Evolutionary conservation across 1,284 basidiomycete genomes (phyloP).

Genomic region (Violaceomyces palustris): DNA sequence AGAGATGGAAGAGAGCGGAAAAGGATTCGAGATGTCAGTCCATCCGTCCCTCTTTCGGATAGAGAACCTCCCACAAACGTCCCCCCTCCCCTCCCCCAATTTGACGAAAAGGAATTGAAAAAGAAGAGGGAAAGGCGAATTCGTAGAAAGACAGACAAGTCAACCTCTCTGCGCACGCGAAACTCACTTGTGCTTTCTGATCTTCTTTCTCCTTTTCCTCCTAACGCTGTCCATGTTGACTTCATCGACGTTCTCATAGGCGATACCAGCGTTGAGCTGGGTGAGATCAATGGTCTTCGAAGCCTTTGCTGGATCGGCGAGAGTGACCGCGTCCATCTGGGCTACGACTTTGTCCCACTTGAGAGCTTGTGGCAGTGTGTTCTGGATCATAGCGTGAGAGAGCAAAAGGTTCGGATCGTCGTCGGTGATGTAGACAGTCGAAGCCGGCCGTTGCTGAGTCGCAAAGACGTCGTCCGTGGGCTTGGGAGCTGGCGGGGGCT

Average conservation of each 20-base stretch:
- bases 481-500: constrained; percentile 30
- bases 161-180: no score
- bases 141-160: no score
- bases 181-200: constrained; percentile 49
- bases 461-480: constrained; percentile 2
- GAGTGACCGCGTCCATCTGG: constrained; percentile 33
- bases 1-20: background rate
- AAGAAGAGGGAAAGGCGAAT: no score
- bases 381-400: constrained; percentile 47
- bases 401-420: constrained; percentile 47
- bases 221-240: constrained; percentile 49
- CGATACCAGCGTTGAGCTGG: constrained; percentile 4
- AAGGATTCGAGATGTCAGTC: no score
- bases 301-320: constrained; percentile 9
- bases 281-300: constrained; percentile 3
- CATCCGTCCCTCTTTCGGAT: no score
- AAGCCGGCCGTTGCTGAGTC: background rate
- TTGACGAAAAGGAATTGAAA: no score
- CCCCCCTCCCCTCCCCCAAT: no score
- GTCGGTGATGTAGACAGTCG: constrained; percentile 24
- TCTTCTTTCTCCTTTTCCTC: constrained; percentile 52
- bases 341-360: constrained; percentile 39
- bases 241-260: constrained; percentile 21
- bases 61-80: no score
- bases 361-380: constrained; percentile 33